Conservation (phyloP, 2,329 filamentous ascomycete genomes). For the Penicillium sp. region DNA sequence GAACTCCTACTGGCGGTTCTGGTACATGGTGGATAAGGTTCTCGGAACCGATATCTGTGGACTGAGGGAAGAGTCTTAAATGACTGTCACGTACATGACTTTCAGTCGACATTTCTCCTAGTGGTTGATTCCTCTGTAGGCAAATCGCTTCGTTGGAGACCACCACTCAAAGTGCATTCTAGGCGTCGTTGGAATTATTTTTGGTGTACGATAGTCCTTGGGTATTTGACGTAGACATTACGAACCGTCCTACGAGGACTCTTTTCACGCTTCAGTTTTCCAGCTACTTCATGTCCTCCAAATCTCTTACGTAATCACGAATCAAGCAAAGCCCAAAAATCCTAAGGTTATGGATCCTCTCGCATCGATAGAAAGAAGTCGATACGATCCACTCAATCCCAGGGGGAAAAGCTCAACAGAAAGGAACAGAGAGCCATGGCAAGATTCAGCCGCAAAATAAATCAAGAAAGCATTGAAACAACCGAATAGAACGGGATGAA, state of each 20-base stretch:
- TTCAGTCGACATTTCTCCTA: too few species aligned
- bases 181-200: conserved; percentile 12
- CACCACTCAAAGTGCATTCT: conserved; percentile 8
- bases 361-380: neutral
- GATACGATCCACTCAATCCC: neutral
- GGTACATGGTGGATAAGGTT: conserved; percentile 57
- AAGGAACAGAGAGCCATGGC: neutral
- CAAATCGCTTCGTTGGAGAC: neutral
- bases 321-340: neutral
- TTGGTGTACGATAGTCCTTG: conserved; percentile 17
- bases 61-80: conserved; percentile 52
- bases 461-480: neutral
- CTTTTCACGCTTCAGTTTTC: neutral
- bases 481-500: conserved; percentile 15
- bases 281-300: neutral
- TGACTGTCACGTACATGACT: neutral
- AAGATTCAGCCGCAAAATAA: neutral
- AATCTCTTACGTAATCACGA: neutral
- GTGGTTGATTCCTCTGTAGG: too few species aligned
- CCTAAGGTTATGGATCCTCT: neutral
- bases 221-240: conserved; percentile 15
- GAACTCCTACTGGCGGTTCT: conserved; percentile 62
- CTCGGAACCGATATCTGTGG: conserved; percentile 65
- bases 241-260: conserved; percentile 7
- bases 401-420: neutral